phyloP scores from a whole-genome alignment of 257 asterid species.

The Ophiorrhiza pumila region DNA sequence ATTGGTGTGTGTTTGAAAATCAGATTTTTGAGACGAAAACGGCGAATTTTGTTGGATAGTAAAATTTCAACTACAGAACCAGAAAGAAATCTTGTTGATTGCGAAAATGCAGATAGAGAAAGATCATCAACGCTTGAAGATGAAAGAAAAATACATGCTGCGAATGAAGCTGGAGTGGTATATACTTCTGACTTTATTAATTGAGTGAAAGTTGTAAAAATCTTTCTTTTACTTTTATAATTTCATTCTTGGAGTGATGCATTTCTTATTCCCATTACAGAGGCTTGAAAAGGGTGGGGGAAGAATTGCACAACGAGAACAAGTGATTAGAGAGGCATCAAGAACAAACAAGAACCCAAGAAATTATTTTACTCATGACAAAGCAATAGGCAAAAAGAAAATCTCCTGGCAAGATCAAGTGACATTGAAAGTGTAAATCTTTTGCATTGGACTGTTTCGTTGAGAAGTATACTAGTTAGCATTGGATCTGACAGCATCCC shows the following conservation, averaged over 20 bases:
- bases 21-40: slow-evolving; percentile 9
- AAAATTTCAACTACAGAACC: neutral
- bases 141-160: neutral
- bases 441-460: neutral
- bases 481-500: neutral
- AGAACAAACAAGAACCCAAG: neutral
- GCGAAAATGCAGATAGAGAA: neutral
- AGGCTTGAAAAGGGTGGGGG: neutral
- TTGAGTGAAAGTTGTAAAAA: neutral
- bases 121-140: neutral
- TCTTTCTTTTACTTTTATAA: neutral
- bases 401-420: neutral
- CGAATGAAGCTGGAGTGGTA: neutral
- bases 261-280: slow-evolving; percentile 1
- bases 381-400: neutral
- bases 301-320: too few species aligned
- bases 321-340: neutral
- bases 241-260: neutral
- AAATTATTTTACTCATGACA: neutral
- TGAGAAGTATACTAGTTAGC: neutral
- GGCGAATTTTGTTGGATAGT: neutral
- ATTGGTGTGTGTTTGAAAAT: neutral
- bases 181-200: neutral
- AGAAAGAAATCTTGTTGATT: neutral
- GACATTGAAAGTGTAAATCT: neutral